phyloP scores from a whole-genome alignment of 768 basidiomycete species.

The Termitomyces sp. region DNA sequence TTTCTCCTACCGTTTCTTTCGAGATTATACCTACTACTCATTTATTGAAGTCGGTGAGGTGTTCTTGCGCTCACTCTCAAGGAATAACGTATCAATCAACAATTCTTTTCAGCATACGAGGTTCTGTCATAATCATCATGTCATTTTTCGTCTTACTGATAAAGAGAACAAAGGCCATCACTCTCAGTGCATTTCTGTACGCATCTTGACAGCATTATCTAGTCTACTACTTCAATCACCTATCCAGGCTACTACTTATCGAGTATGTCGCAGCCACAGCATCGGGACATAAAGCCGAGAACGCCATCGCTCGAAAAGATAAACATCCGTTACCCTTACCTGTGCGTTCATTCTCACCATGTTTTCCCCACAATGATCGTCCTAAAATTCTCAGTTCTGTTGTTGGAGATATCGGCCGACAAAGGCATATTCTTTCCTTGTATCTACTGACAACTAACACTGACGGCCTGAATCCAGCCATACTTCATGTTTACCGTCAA shows the following conservation, averaged over 20 bases:
- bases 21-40: conserved; percentile 56
- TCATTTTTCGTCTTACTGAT: background rate
- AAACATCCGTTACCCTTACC: conserved; percentile 70
- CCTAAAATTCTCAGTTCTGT: conserved; percentile 50
- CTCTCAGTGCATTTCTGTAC: conserved; percentile 81
- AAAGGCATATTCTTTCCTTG: conserved; percentile 40
- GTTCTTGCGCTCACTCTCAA: background rate
- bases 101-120: conserved; percentile 51
- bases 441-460: background rate
- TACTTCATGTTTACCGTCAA: conserved; percentile 91
- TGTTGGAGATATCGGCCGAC: conserved; percentile 80
- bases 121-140: conserved; percentile 23
- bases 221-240: background rate
- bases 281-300: conserved; percentile 52
- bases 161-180: conserved; percentile 52
- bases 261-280: conserved; percentile 79
- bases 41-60: conserved; percentile 37
- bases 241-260: conserved; percentile 63
- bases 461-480: conserved; percentile 31
- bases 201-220: conserved; percentile 18
- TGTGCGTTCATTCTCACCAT: conserved; percentile 18
- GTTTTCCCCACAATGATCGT: background rate
- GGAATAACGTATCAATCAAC: background rate
- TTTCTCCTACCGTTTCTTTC: conserved; percentile 80
- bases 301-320: conserved; percentile 74